Base-by-base conservation (phyloP, 495 filamentous ascomycete species). In the Collariella sp. region DNA sequence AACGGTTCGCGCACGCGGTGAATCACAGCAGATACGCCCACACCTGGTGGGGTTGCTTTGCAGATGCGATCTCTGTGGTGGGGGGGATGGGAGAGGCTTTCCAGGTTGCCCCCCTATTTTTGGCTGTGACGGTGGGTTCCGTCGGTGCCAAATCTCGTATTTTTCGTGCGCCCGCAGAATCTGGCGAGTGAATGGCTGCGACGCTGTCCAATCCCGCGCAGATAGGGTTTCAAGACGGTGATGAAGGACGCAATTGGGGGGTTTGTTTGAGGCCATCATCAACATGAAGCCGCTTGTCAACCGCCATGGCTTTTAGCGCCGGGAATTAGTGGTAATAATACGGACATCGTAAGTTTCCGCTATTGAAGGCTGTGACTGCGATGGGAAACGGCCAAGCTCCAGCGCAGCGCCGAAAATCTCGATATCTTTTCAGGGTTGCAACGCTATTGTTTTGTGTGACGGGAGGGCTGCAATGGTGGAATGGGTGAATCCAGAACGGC, bases 101-200 rank as follows among this genome's bases (percentile, higher is more conserved):
- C n/a, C n/a, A 12, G 15, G 11, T 12, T 16, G 16, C 2, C 12
- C 10, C 15, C 24, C 24, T 53, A 53, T 52, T 53, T 53, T 53
- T 46, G 50, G 50, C n/a, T 1, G 31, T 34, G 50, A 46, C 33
- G n/a, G 50, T 29, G 50, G 31, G 29, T 44, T 52, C n/a, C n/a
- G 39, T 7, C 29, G 22, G 31, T 38, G 50, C 50, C 42, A 53
- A 45, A 38, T 13, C 50, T 53, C 50, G 50, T 46, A 46, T 53
- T 46, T 15, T 42, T 35, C 7, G 16, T 7, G 7, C 7, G 3
- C 18, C 16, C 29, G 24, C 24, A 15, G 5, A 5, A 34, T 15
- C 18, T n/a, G 16, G 26, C 4, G 13, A 5, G 18, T 51, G 47
- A 31, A 24, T 40, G 47, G 47, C 39, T 35, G 26, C 12, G 9